Evolutionary conservation across 768 basidiomycete genomes (phyloP).

Genomic region (Tubosaeta sp.): DNA sequence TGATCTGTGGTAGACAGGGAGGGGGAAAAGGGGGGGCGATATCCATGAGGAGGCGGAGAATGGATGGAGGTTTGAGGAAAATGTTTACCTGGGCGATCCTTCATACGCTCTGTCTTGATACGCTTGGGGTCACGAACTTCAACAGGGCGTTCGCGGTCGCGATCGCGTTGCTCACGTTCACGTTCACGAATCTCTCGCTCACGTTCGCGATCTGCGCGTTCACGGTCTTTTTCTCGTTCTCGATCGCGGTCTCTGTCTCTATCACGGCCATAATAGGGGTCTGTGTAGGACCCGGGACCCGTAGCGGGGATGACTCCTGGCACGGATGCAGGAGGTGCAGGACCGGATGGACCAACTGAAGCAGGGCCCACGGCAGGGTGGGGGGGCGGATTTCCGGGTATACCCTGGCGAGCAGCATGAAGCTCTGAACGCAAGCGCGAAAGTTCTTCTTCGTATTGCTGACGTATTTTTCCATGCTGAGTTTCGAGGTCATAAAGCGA

Average conservation of each 20-base stretch:
- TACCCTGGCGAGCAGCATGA: constrained; percentile 44
- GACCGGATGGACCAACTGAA: constrained; percentile 32
- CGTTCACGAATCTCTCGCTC: constrained; percentile 35
- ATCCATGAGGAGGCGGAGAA: constrained; percentile 34
- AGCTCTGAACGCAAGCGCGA: constrained; percentile 66
- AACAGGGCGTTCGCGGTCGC: constrained; percentile 45
- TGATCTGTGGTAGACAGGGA: constrained; percentile 28
- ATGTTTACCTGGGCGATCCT: constrained; percentile 41
- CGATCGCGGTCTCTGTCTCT: constrained; percentile 38
- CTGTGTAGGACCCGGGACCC: constrained; percentile 32
- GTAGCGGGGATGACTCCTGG: constrained; percentile 27
- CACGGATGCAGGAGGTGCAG: constrained; percentile 29
- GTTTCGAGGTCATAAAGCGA: constrained; percentile 89
- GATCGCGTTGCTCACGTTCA: constrained; percentile 37
- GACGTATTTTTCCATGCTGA: constrained; percentile 80
- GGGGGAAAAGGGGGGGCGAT: constrained; percentile 22
- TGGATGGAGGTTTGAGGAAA: constrained; percentile 19
- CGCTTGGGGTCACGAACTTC: constrained; percentile 57
- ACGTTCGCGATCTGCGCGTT: constrained; percentile 35
- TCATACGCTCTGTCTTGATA: constrained; percentile 50
- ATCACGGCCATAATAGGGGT: constrained; percentile 37
- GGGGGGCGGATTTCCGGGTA: constrained; percentile 33
- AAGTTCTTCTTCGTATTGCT: constrained; percentile 85
- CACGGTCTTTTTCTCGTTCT: constrained; percentile 40
- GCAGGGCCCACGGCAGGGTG: constrained; percentile 33